Conservation (phyloP, 257 asterid genomes). For the Solanum gandarillasii region DNA sequence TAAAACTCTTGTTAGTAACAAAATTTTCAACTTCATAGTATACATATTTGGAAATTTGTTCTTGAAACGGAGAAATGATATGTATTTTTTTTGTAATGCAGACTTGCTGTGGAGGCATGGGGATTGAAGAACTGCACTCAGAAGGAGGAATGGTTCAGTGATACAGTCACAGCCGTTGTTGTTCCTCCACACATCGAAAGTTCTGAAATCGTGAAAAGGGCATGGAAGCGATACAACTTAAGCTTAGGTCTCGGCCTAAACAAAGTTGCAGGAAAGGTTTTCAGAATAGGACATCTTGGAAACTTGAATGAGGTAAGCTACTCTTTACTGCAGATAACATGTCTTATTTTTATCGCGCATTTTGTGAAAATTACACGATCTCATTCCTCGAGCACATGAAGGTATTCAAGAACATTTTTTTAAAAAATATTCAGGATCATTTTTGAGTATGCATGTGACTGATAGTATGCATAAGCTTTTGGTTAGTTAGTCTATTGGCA, state of each 20-base stretch:
- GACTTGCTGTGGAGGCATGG: conserved; percentile 99
- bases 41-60: neutral
- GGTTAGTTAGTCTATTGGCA: neutral
- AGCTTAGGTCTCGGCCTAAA: conserved; percentile 96
- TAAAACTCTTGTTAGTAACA: neutral
- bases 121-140: conserved; percentile 98
- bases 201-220: conserved; percentile 63
- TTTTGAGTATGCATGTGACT: neutral
- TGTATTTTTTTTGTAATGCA: conserved; percentile 1
- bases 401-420: neutral
- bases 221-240: conserved; percentile 90
- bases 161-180: conserved; percentile 89
- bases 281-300: conserved; percentile 99
- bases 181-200: conserved; percentile 82
- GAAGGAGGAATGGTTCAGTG: conserved; percentile 92
- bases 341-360: neutral
- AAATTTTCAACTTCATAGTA: neutral
- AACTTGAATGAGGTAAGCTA: conserved; percentile 64
- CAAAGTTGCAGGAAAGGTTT: conserved; percentile 95
- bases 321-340: neutral
- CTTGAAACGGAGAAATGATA: neutral
- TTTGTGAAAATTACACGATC: neutral
- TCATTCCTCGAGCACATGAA: neutral
- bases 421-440: neutral
- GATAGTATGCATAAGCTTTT: neutral